A percentile compares a stretch with the other conserved stretches of the same genome.
phyloP scores from a whole-genome alignment of 495 filamentous ascomycete genomes.

The Articulospora tetracladia region DNA sequence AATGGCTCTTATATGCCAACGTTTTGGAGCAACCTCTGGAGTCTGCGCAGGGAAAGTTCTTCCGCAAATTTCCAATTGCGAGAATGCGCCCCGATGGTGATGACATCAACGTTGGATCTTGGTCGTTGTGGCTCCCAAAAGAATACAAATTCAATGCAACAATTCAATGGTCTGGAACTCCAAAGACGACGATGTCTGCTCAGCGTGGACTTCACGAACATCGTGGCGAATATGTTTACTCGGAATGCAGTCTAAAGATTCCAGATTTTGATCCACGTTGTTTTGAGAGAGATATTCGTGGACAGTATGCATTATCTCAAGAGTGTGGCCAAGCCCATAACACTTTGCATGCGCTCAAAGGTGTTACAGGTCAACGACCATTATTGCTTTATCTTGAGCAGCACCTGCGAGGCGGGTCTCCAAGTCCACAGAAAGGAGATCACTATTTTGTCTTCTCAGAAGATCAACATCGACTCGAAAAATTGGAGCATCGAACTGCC shows the following conservation, averaged over 20 bases:
- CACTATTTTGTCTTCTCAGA: slow-evolving; percentile 66
- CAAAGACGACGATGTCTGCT: slow-evolving; percentile 33
- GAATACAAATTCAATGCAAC: slow-evolving; percentile 21
- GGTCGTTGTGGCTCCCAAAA: slow-evolving; percentile 47
- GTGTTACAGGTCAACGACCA: slow-evolving; percentile 5
- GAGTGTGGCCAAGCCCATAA: slow-evolving; percentile 65
- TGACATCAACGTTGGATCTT: slow-evolving; percentile 41
- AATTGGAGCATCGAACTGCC: slow-evolving; percentile 44
- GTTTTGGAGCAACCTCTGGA: slow-evolving; percentile 33
- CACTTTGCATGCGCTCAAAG: slow-evolving; percentile 48
- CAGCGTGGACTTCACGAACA: slow-evolving; percentile 25
- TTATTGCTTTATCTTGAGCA: slow-evolving; percentile 69
- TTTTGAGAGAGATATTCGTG: slow-evolving; percentile 44
- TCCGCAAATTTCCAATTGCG: slow-evolving; percentile 50
- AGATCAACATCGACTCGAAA: slow-evolving; percentile 43
- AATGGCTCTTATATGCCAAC: slow-evolving; percentile 56
- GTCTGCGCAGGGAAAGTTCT: slow-evolving; percentile 40
- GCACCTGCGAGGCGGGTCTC: slow-evolving; percentile 27
- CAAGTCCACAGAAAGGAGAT: slow-evolving; percentile 32
- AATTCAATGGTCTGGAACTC: slow-evolving; percentile 28
- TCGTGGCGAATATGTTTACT: not conserved
- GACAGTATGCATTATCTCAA: slow-evolving; percentile 51
- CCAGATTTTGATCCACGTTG: slow-evolving; percentile 15
- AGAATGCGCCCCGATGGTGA: slow-evolving; percentile 37
- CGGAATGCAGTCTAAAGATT: not conserved